Conservation (phyloP, 2,329 filamentous ascomycete genomes). For the Camillea tinctor region DNA sequence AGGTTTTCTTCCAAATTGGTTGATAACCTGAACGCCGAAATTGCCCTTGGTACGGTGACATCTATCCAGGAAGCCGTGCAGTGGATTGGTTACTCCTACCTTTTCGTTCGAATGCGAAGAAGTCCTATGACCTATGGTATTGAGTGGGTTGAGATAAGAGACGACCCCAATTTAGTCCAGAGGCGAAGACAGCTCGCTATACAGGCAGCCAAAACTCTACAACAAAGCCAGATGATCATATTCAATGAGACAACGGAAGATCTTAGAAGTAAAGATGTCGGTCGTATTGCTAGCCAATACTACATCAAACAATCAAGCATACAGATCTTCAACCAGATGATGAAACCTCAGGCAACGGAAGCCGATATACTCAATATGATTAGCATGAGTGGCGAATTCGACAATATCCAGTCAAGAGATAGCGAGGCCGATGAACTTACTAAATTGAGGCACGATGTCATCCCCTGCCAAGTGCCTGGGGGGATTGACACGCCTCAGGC, state of each 20-base stretch:
- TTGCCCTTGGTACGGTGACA: constrained; percentile 89
- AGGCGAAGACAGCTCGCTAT: constrained; percentile 82
- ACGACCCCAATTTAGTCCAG: constrained; percentile 86
- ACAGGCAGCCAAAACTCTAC: constrained; percentile 80
- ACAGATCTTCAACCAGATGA: constrained; percentile 94
- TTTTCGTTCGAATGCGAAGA: constrained; percentile 94
- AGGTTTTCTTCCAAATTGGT: constrained; percentile 90
- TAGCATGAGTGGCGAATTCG: constrained; percentile 95
- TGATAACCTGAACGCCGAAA: constrained; percentile 95
- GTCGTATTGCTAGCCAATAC: constrained; percentile 94
- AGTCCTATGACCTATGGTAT: constrained; percentile 93
- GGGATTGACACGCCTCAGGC: constrained; percentile 70
- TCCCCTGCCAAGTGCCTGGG: constrained; percentile 78
- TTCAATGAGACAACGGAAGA: constrained; percentile 95
- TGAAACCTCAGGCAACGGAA: constrained; percentile 81
- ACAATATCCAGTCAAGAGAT: constrained; percentile 92
- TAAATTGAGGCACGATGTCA: constrained; percentile 66
- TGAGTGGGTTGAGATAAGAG: constrained; percentile 84
- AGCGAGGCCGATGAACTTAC: constrained; percentile 86
- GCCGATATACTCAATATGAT: constrained; percentile 95
- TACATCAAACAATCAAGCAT: constrained; percentile 94
- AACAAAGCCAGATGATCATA: constrained; percentile 97
- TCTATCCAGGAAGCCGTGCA: constrained; percentile 91
- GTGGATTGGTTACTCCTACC: constrained; percentile 96
- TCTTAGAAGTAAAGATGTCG: constrained; percentile 89